A percentile compares a stretch with the other conserved stretches of the same genome.
Conservation (phyloP, 2,329 filamentous ascomycete species). For the Emergomyces orientalis region DNA sequence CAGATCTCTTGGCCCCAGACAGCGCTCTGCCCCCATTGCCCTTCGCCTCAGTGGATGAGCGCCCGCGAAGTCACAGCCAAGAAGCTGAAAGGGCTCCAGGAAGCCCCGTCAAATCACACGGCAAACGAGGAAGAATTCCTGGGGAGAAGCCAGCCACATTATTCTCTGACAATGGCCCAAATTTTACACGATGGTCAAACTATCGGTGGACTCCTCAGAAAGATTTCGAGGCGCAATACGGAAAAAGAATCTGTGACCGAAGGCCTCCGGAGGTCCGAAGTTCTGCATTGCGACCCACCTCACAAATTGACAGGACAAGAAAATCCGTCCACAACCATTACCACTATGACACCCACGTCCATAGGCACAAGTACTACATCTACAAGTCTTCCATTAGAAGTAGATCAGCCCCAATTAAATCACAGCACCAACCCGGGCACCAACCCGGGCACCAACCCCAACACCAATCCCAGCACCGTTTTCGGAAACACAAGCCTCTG, state of each 20-base stretch:
- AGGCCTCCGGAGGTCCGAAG: not conserved
- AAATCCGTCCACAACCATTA: constrained; percentile 33
- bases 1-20: constrained; percentile 18
- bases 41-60: constrained; percentile 11
- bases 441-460: not conserved
- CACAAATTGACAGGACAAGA: constrained; percentile 6
- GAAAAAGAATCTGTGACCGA: not conserved
- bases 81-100: not conserved
- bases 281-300: not conserved
- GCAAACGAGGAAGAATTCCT: not conserved
- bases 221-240: not conserved
- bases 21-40: constrained; percentile 20
- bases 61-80: not conserved
- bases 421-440: not conserved
- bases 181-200: not conserved
- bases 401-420: not conserved
- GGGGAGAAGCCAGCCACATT: not conserved
- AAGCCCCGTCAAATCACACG: not conserved
- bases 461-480: not conserved
- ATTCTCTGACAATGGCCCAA: not conserved
- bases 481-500: not conserved
- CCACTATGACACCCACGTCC: constrained; percentile 29
- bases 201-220: not conserved
- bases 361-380: constrained; percentile 12
- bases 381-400: not conserved